These are phyloP conservation scores for Nicotiana attenuata DNA, from an alignment of 257 asterid species.

Conservation along the genomic window DNA sequence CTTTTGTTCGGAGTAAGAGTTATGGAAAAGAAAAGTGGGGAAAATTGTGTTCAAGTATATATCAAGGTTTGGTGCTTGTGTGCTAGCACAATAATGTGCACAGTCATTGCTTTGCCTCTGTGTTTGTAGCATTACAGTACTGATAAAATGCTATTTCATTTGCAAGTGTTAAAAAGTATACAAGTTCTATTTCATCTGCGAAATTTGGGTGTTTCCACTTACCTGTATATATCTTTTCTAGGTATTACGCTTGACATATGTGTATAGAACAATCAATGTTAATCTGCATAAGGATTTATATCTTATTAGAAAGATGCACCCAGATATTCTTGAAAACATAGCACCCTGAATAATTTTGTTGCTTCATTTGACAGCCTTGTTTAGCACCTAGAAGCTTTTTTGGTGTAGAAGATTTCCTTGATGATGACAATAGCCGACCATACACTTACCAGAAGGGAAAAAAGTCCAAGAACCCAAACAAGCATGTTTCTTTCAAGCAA, in stretches of 20 bases:
- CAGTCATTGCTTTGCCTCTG: background rate
- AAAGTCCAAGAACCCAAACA: conserved; percentile 67
- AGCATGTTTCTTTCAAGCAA: conserved; percentile 85
- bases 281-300: background rate
- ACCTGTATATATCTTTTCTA: background rate
- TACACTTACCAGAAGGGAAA: conserved; percentile 82
- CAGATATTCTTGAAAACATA: background rate
- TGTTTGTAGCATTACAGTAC: background rate
- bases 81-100: background rate
- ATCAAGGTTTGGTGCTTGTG: background rate
- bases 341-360: background rate
- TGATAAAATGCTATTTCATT: background rate
- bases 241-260: background rate
- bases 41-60: background rate
- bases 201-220: background rate
- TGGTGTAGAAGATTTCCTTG: conserved; percentile 88
- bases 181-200: background rate
- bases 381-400: conserved; percentile 88
- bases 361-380: conserved; percentile 38
- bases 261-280: background rate
- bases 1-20: background rate
- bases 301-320: background rate
- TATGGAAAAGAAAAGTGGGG: background rate
- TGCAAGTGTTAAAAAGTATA: background rate
- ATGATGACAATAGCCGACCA: conserved; percentile 84